Conservation (phyloP, 164 flowering plant species). For the Kingdonia uniflora region DNA sequence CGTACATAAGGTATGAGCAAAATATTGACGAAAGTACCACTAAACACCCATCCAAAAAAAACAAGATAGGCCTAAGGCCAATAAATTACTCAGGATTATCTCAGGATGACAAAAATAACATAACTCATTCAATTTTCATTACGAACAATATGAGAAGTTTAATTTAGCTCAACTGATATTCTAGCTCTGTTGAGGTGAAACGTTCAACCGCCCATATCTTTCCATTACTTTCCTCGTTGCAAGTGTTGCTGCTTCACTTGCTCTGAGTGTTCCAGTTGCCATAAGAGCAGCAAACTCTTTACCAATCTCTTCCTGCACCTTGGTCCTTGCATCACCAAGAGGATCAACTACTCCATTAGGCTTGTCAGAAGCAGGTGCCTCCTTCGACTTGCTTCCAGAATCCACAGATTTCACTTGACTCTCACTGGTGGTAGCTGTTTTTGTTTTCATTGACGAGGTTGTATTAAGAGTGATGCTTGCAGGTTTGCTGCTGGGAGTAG, state of each 20-base stretch:
- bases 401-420: background rate
- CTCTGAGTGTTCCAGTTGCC: conserved; percentile 78
- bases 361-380: background rate
- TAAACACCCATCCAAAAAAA: no score
- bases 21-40: no score
- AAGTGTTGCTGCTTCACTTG: conserved; percentile 94
- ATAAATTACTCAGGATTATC: no score
- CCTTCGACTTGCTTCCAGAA: conserved; percentile 1
- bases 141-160: no score
- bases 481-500: background rate
- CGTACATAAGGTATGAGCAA: no score
- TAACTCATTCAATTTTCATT: no score
- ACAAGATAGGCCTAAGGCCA: no score
- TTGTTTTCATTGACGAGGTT: background rate
- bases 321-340: conserved; percentile 64
- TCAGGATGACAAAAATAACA: no score
- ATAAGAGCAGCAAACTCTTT: conserved; percentile 76
- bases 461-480: conserved; percentile 4
- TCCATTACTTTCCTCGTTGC: conserved; percentile 92
- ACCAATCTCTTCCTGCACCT: conserved; percentile 78
- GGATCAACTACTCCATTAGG: conserved; percentile 35
- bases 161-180: no score
- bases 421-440: background rate
- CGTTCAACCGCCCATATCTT: conserved; percentile 42
- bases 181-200: conserved; percentile 31